Evolutionary conservation across 2,329 filamentous ascomycete genomes (phyloP).

Genomic region (Ceratocystis huliohia): DNA sequence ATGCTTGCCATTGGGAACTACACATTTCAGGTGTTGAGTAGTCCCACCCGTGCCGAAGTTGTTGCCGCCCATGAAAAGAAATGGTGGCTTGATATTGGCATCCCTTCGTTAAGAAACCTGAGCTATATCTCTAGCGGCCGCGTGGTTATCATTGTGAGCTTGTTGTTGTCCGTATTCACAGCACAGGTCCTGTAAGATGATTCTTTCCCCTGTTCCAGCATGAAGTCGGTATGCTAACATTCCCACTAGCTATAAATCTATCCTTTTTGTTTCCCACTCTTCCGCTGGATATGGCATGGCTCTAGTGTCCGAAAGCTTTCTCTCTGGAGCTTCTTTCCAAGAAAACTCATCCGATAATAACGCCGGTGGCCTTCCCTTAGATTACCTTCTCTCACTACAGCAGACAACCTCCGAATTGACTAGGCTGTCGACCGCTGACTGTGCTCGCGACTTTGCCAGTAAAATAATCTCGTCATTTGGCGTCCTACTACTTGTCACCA

Average conservation of each 20-base stretch:
- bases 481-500: slow-evolving; percentile 29
- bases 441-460: slow-evolving; percentile 27
- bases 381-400: slow-evolving; percentile 27
- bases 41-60: slow-evolving; percentile 40
- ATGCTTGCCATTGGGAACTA: slow-evolving; percentile 41
- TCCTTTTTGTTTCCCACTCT: slow-evolving; percentile 34
- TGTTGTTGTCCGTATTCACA: slow-evolving; percentile 33
- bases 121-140: slow-evolving; percentile 32
- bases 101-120: slow-evolving; percentile 41
- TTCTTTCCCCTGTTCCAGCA: neutral
- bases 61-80: slow-evolving; percentile 34
- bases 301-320: slow-evolving; percentile 30
- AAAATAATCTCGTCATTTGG: slow-evolving; percentile 28
- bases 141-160: slow-evolving; percentile 29
- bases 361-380: slow-evolving; percentile 22
- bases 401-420: slow-evolving; percentile 24
- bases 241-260: slow-evolving; percentile 34
- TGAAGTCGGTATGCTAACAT: slow-evolving; percentile 22
- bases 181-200: slow-evolving; percentile 39
- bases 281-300: slow-evolving; percentile 28
- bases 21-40: slow-evolving; percentile 41
- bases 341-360: slow-evolving; percentile 28
- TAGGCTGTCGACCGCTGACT: slow-evolving; percentile 27
- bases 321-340: slow-evolving; percentile 30
- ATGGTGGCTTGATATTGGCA: slow-evolving; percentile 42